Evolutionary conservation across 23 red algal species (phyloP).

Genomic region (Agarophyton chilense): DNA sequence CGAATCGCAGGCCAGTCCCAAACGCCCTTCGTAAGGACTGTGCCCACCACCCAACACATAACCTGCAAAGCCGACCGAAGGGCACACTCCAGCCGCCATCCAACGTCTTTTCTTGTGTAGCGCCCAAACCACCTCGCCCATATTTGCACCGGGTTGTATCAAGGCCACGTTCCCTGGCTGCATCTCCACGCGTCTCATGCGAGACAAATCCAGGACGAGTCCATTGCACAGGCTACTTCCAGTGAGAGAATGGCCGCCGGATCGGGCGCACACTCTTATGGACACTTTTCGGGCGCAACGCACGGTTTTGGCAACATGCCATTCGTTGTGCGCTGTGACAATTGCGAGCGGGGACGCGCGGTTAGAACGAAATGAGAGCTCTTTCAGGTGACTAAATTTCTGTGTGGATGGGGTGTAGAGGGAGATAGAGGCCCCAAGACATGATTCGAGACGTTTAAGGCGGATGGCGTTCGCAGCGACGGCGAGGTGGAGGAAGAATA

Average conservation of each 20-base stretch:
- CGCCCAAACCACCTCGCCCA: slow-evolving; percentile 45
- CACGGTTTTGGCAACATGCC: slow-evolving; percentile 16
- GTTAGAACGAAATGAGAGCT: neutral
- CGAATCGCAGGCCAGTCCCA: slow-evolving; percentile 47
- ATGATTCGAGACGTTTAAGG: too few relatives aligned
- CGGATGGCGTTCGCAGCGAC: too few relatives aligned
- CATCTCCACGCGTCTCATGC: slow-evolving; percentile 6
- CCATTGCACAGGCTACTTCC: slow-evolving; percentile 35
- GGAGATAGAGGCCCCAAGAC: too few relatives aligned
- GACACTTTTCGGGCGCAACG: neutral
- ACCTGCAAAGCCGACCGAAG: slow-evolving; percentile 41
- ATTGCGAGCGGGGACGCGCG: slow-evolving; percentile 35
- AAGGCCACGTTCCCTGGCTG: neutral
- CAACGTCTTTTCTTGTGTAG: slow-evolving; percentile 25
- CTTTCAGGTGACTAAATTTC: neutral
- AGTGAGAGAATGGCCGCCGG: slow-evolving; percentile 45
- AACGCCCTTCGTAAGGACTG: slow-evolving; percentile 36
- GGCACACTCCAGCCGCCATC: slow-evolving; percentile 58
- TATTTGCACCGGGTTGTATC: slow-evolving; percentile 32
- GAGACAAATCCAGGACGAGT: slow-evolving; percentile 18
- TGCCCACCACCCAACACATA: slow-evolving; percentile 53
- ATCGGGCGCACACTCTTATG: slow-evolving; percentile 29
- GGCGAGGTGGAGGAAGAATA: too few relatives aligned
- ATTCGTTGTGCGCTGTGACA: neutral
- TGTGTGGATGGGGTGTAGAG: neutral